Conservation (phyloP, 305 asterid genomes). For the Rubia balearica region DNA sequence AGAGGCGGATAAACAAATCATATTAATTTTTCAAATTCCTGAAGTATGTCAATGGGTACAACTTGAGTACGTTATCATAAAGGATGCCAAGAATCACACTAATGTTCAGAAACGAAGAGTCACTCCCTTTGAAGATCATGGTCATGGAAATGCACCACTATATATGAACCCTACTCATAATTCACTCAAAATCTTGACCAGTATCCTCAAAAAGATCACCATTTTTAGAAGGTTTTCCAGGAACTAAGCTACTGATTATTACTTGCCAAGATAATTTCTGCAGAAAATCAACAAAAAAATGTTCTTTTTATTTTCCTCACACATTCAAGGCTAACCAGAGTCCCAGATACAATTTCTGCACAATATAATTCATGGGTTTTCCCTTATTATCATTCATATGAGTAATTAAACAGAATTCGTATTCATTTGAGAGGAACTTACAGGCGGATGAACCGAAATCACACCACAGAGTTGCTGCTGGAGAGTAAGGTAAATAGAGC, state of each 20-base stretch:
- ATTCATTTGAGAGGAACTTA: no score
- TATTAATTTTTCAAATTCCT: background rate
- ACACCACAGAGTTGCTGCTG: no score
- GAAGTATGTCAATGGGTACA: background rate
- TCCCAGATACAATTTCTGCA: background rate
- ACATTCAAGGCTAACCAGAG: no score
- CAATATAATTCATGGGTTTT: background rate
- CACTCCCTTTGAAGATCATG: background rate
- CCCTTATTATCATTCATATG: no score
- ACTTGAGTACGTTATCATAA: background rate
- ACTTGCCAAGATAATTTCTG: background rate
- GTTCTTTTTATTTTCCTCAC: no score
- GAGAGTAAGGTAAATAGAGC: no score
- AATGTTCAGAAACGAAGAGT: background rate
- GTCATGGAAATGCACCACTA: background rate
- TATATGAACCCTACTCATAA: background rate
- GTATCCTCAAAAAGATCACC: background rate
- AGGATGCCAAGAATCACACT: background rate
- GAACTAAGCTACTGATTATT: background rate
- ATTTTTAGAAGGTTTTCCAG: background rate
- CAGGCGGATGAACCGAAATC: no score
- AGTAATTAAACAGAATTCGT: no score
- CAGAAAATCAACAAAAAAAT: background rate
- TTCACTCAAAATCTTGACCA: background rate
- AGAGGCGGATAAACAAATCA: background rate